Base-by-base conservation (phyloP, 129 eudicot genomes). In the Arctium minus region DNA sequence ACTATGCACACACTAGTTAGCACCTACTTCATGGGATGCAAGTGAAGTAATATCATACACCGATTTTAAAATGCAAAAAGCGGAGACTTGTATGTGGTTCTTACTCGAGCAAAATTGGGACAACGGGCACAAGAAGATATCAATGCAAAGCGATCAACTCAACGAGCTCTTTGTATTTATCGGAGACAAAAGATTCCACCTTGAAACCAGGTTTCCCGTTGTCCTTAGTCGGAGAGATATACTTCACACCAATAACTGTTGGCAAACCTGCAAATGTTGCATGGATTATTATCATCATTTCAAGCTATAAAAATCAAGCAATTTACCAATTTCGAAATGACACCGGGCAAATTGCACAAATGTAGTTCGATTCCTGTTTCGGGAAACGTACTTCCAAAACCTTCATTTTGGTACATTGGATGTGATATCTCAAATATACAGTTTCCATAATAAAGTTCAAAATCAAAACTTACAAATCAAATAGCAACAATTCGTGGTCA, bases 231-330 rank as follows among this genome's bases (percentile, higher is more conserved):
- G 97, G 92, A 78, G 95, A 88, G 6, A 89, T 8, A 60, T 85
- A 91, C 86, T 91, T 93, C 80, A 90, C 78, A 53, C 99, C 99
- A 2, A 93, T 79, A n/a, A 96, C 89, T 72, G 94, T 93, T 35
- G 86, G 86, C 76, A 96, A 18, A 80, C 94, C 99, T 96, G 88
- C 88, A 88, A 86, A 27, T 1, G 68, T 60, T 60, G 1, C 29
- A 60, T 17, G 9, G 30, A 60, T 17, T 17, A 17, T 60, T 12
- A 60, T 60, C 68, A 60, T 60, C 29, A 13, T 60, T 60, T n/a
- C 29, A 60, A 50, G 29, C n/a, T 60, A n/a, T 60, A 60, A n/a
- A 60, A 60, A n/a, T 60, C 29, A 60, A 60, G 9, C 68, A 17
- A 1, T n/a, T 60, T 18, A 4, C 29, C 6, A n/a, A 60, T 60